These are phyloP conservation scores for Thelonectria rubi DNA, from an alignment of 2,329 filamentous ascomycete species.

Conservation along the genomic window DNA sequence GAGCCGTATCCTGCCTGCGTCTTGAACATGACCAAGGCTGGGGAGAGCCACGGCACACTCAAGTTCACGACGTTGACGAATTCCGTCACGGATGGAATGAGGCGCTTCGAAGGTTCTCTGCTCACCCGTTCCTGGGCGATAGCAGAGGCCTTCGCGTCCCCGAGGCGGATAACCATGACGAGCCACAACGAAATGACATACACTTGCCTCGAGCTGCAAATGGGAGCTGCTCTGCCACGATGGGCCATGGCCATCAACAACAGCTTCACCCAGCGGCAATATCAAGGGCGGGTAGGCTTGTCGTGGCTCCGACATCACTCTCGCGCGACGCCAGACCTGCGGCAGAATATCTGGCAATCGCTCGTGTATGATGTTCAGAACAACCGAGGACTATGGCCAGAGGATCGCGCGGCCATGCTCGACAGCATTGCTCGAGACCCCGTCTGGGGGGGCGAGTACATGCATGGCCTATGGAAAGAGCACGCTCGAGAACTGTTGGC, in stretches of 20 bases:
- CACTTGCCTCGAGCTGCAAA: not conserved
- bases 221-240: no score
- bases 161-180: slow-evolving; percentile 3
- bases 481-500: not conserved
- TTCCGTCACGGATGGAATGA: not conserved
- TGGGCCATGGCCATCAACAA: not conserved
- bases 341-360: not conserved
- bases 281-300: not conserved
- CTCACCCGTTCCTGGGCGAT: not conserved
- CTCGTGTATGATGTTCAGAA: not conserved
- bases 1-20: not conserved
- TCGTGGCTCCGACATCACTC: not conserved
- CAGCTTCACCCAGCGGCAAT: not conserved
- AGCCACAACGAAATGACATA: slow-evolving; percentile 7
- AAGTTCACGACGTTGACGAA: not conserved
- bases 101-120: not conserved
- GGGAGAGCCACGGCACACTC: not conserved
- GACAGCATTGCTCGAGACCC: not conserved
- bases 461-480: slow-evolving; percentile 1
- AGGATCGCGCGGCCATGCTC: not conserved
- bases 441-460: not conserved
- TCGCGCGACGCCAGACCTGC: no score
- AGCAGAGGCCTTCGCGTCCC: not conserved
- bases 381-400: not conserved
- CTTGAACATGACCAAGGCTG: not conserved